A percentile compares a stretch with the other conserved stretches of the same genome.
These are phyloP conservation scores for Hemisphaericaspora lyxosophila DNA, from an alignment of 1,139 yeast species.

Conservation along the genomic window DNA sequence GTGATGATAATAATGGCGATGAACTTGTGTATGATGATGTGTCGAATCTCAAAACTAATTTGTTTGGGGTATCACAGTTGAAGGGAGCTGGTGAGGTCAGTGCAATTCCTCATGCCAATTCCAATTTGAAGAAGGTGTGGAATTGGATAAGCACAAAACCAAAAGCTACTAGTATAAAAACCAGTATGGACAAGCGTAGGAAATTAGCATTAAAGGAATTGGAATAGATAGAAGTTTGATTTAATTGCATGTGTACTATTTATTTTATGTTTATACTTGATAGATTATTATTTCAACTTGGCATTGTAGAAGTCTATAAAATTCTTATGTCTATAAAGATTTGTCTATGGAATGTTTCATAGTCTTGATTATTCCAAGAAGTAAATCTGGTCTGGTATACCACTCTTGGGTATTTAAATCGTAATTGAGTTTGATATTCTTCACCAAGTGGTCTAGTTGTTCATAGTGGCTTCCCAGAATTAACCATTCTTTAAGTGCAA, in stretches of 20 bases:
- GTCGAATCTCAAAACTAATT: conserved; percentile 31
- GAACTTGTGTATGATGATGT: conserved; percentile 27
- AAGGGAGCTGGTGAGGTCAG: conserved; percentile 35
- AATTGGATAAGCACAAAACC: conserved; percentile 24
- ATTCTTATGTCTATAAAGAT: not conserved
- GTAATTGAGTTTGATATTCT: conserved; percentile 24
- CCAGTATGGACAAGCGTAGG: conserved; percentile 41
- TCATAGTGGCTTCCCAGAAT: conserved; percentile 22
- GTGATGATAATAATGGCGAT: conserved; percentile 22
- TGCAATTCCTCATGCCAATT: conserved; percentile 26
- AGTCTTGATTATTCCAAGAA: conserved; percentile 33
- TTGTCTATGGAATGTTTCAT: not conserved
- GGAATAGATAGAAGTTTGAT: conserved; percentile 27
- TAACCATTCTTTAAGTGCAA: conserved; percentile 78
- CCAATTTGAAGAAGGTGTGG: conserved; percentile 24
- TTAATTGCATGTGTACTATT: too few species aligned
- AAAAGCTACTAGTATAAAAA: conserved; percentile 19
- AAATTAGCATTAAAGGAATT: conserved; percentile 43
- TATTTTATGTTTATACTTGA: too few species aligned
- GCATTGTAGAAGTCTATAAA: too few species aligned
- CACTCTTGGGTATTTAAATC: conserved; percentile 23
- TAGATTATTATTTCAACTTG: too few species aligned
- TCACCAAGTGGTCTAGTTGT: conserved; percentile 26
- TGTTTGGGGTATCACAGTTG: conserved; percentile 43
- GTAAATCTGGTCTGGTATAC: conserved; percentile 36